phyloP scores from a whole-genome alignment of 1,284 basidiomycete species.

The Rhodotorula sp. region DNA sequence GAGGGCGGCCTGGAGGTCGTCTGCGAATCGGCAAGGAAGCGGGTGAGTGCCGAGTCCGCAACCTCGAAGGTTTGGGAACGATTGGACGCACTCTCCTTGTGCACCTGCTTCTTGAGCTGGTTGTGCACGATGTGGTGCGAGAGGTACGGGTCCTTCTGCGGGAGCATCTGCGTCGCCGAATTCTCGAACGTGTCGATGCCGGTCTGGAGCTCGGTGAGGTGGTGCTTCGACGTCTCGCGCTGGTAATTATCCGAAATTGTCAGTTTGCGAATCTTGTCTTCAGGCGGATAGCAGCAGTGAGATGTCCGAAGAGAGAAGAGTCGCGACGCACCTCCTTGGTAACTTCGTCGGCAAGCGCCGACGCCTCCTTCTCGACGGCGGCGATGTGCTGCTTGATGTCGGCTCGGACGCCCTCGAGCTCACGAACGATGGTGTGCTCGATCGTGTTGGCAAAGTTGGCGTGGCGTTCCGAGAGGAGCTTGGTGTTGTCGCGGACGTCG shows the following conservation, averaged over 20 bases:
- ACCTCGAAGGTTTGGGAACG: not conserved
- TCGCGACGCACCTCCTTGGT: slow-evolving; percentile 36
- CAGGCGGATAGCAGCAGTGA: not conserved
- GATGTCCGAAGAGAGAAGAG: not conserved
- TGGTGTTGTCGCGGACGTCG: slow-evolving; percentile 41
- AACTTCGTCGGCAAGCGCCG: slow-evolving; percentile 35
- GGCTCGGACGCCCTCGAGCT: slow-evolving; percentile 34
- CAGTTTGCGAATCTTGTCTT: not conserved
- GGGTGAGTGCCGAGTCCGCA: too few species aligned
- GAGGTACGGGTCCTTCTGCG: slow-evolving; percentile 45
- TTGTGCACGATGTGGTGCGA: slow-evolving; percentile 39
- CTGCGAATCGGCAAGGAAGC: not conserved
- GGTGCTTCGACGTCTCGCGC: slow-evolving; percentile 27
- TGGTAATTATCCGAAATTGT: too few species aligned
- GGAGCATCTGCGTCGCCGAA: slow-evolving; percentile 36
- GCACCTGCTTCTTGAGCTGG: slow-evolving; percentile 44
- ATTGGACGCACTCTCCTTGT: slow-evolving; percentile 37
- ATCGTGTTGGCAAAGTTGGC: slow-evolving; percentile 32
- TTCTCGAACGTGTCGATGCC: slow-evolving; percentile 43
- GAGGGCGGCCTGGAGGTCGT: slow-evolving; percentile 40
- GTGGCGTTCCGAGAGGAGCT: slow-evolving; percentile 38
- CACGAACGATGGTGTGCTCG: slow-evolving; percentile 36
- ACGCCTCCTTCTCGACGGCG: slow-evolving; percentile 41
- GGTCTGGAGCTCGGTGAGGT: slow-evolving; percentile 33
- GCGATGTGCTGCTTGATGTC: slow-evolving; percentile 42